Evolutionary conservation across 352 stramenopile species (phyloP).

Genomic region (Poterioochromonas sp.): DNA sequence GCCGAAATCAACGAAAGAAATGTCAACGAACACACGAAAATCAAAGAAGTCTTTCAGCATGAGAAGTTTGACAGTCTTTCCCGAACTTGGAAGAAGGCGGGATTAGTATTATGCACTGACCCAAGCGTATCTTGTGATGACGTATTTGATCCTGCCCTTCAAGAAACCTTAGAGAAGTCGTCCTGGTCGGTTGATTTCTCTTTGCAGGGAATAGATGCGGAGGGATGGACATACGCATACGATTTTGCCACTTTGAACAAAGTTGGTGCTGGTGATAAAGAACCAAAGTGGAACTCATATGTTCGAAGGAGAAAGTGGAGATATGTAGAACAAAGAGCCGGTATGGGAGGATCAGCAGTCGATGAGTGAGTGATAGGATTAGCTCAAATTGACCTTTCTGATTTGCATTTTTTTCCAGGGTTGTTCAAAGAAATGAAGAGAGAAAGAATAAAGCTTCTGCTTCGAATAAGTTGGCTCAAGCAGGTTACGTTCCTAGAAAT

Average conservation of each 20-base stretch:
- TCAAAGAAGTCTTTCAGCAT: slow-evolving; percentile 29
- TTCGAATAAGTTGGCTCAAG: background rate
- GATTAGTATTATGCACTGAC: slow-evolving; percentile 1
- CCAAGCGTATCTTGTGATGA: background rate
- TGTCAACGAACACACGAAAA: background rate
- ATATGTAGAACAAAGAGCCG: background rate
- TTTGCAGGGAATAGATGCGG: background rate
- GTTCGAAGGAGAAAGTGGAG: slow-evolving; percentile 25
- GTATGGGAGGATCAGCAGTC: background rate
- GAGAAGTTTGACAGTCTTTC: slow-evolving; percentile 17
- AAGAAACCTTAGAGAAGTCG: background rate
- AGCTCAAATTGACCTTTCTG: background rate
- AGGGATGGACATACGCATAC: slow-evolving; percentile 29
- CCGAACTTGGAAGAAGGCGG: slow-evolving; percentile 7
- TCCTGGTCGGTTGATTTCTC: slow-evolving; percentile 12
- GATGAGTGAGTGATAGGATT: background rate
- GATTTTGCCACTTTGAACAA: slow-evolving; percentile 15
- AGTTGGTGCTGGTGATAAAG: slow-evolving; percentile 10
- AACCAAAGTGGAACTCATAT: slow-evolving; percentile 23
- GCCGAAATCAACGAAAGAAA: background rate
- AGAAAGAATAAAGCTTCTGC: background rate
- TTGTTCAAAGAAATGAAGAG: background rate
- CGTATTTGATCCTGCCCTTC: slow-evolving; percentile 8
- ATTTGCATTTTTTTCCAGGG: background rate
- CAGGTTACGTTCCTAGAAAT: slow-evolving; percentile 25